A percentile compares a stretch with the other conserved stretches of the same genome.
phyloP scores from a whole-genome alignment of 2,329 filamentous ascomycete genomes.

The Arthrobotrys musiformis region DNA sequence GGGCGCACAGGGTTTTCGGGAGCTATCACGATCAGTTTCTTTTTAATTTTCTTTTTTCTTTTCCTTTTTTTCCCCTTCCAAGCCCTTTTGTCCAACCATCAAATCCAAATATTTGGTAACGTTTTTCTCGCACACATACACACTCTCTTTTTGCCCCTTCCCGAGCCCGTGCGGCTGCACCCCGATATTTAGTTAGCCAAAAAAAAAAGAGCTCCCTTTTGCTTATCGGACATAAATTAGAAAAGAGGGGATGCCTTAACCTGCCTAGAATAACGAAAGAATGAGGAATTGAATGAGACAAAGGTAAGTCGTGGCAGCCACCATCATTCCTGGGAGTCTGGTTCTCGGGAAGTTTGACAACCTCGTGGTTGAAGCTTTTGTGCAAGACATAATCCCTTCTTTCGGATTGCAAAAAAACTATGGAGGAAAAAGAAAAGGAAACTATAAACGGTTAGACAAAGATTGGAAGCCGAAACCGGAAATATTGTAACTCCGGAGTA shows the following conservation, averaged over 20 bases:
- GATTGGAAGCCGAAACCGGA: neutral
- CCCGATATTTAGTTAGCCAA: neutral
- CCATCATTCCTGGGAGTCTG: conserved; percentile 1
- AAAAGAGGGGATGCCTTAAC: neutral
- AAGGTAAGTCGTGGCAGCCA: conserved; percentile 8
- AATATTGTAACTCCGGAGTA: neutral
- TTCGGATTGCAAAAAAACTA: neutral
- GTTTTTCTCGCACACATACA: neutral
- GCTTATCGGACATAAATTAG: neutral
- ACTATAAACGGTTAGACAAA: neutral
- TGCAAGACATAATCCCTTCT: neutral
- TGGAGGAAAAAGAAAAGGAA: neutral
- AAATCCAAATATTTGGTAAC: neutral
- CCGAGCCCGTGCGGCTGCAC: neutral
- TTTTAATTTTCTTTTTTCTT: no score
- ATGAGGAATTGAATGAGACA: neutral
- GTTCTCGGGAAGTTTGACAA: conserved; percentile 20
- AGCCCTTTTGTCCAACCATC: conserved; percentile 6
- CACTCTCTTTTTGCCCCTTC: conserved; percentile 10
- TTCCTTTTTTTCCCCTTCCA: no score
- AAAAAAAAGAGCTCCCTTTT: neutral
- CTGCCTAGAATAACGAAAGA: neutral
- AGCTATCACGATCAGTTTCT: neutral
- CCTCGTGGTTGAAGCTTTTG: conserved; percentile 6
- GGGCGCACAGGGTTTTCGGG: neutral